Conservation (phyloP, 225 moss, liverwort and hornwort species). For the Rhytidiadelphus loreus region DNA sequence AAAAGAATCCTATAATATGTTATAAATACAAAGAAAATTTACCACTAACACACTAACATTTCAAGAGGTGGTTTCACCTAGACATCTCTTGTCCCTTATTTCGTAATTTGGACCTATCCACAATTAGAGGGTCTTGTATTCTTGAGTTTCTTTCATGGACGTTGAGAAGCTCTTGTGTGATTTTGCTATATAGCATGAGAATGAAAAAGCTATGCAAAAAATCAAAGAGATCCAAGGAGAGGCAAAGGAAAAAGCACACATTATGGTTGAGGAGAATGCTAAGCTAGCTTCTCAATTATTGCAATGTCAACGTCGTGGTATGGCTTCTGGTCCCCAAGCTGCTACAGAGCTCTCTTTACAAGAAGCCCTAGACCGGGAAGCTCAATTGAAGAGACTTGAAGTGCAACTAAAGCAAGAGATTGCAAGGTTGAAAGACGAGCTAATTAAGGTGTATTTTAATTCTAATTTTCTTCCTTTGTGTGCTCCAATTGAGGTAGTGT, state of each 20-base stretch:
- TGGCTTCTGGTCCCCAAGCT: constrained; percentile 10
- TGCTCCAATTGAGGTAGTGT: neutral
- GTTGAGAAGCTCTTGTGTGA: neutral
- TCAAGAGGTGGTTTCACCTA: neutral
- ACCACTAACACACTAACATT: fast-evolving
- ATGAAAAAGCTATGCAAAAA: constrained; percentile 61
- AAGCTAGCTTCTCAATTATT: constrained; percentile 46
- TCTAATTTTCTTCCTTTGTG: neutral
- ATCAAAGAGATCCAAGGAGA: constrained; percentile 56
- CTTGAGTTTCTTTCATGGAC: neutral
- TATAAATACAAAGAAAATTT: neutral
- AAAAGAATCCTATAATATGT: no score
- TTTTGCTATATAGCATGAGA: constrained; percentile 37
- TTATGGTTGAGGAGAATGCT: constrained; percentile 49
- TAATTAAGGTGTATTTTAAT: constrained; percentile 20
- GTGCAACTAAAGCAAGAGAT: constrained; percentile 42
- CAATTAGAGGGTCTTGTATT: neutral
- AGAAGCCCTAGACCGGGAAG: constrained; percentile 29
- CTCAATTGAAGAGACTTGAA: constrained; percentile 29
- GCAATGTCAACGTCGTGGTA: constrained; percentile 16
- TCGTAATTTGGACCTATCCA: neutral
- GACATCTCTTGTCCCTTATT: neutral
- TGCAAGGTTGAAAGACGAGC: constrained; percentile 37
- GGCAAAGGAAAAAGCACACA: constrained; percentile 40
- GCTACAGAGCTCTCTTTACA: constrained; percentile 34